These are phyloP conservation scores for Diaporthe australafricana DNA, from an alignment of 2,329 filamentous ascomycete genomes.

Conservation along the genomic window DNA sequence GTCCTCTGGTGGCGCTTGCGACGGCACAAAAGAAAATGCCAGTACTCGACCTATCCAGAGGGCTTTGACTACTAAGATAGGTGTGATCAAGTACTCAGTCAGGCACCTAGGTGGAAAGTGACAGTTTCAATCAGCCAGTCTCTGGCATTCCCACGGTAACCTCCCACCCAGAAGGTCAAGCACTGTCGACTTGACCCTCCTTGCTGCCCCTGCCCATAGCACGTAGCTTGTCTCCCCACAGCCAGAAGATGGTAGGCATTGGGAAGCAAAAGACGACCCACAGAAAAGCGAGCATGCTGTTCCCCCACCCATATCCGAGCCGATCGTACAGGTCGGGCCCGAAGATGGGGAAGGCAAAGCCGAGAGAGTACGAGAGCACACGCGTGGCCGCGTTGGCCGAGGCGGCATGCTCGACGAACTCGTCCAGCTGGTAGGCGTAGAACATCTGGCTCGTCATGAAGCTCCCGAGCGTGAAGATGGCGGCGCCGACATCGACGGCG, in stretches of 20 bases:
- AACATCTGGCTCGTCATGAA: constrained; percentile 65
- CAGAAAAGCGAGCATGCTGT: constrained; percentile 52
- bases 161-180: background rate
- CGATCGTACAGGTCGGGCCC: constrained; percentile 52
- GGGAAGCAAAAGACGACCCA: constrained; percentile 59
- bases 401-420: constrained; percentile 49
- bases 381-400: constrained; percentile 62
- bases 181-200: background rate
- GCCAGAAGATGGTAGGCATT: constrained; percentile 47
- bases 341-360: constrained; percentile 68
- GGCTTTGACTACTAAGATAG: too few species aligned
- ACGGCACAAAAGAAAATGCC: too few species aligned
- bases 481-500: constrained; percentile 66
- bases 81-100: too few species aligned
- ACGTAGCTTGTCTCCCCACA: constrained; percentile 27
- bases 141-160: too few species aligned
- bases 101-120: too few species aligned
- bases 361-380: constrained; percentile 63
- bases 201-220: constrained; percentile 9
- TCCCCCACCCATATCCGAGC: constrained; percentile 58
- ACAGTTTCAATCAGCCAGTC: too few species aligned
- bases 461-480: constrained; percentile 64
- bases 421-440: constrained; percentile 67
- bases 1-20: too few species aligned
- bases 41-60: too few species aligned